Base-by-base conservation (phyloP, 2,329 filamentous ascomycete species). In the Talaromyces marneffei region DNA sequence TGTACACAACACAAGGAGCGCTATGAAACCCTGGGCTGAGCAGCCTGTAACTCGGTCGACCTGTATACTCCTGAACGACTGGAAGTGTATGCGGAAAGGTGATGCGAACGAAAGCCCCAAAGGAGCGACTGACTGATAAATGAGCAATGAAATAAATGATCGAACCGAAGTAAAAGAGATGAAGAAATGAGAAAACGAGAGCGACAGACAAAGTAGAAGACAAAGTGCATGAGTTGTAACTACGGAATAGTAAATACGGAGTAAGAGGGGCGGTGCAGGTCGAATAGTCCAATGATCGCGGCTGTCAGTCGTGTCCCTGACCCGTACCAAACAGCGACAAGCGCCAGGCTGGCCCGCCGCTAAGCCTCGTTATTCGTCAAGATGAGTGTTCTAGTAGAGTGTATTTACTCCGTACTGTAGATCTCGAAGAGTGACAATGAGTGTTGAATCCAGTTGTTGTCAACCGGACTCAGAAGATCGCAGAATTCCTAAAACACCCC, bases 361-460 rank as follows among this genome's bases (percentile, higher is more conserved):
- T 57, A 35, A 57, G 55, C 55, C 55, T 20, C 55, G 18, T 57
- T 4, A 48, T 37, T 33, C 54, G 54, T 44, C n/a, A n/a, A n/a
- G n/a, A n/a, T n/a, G n/a, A 44, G 54, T 44, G 27, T 25, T 46
- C 55, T 57, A n/a, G n/a, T n/a, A n/a, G n/a, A n/a, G n/a, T n/a
- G n/a, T n/a, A n/a, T n/a, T n/a, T n/a, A n/a, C n/a, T n/a, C n/a
- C n/a, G n/a, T n/a, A n/a, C 6, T 12, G 23, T 46, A 16, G 23
- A 27, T 10, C 14, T 42, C 9, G 23, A 48, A n/a, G 44, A 29
- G 35, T 35, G 27, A 14, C 10, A 29, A 52, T 14, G 5, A 8
- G 23, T 33, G n/a, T 33, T 33, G n/a, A 9, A 14, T n/a, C 31
- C 46, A 23, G 10, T 18, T 20, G 27, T 50, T 50, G n/a, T n/a